A percentile compares a stretch with the other conserved stretches of the same genome.
These are phyloP conservation scores for Cercophora samala DNA, from an alignment of 495 filamentous ascomycete species.

Conservation along the genomic window DNA sequence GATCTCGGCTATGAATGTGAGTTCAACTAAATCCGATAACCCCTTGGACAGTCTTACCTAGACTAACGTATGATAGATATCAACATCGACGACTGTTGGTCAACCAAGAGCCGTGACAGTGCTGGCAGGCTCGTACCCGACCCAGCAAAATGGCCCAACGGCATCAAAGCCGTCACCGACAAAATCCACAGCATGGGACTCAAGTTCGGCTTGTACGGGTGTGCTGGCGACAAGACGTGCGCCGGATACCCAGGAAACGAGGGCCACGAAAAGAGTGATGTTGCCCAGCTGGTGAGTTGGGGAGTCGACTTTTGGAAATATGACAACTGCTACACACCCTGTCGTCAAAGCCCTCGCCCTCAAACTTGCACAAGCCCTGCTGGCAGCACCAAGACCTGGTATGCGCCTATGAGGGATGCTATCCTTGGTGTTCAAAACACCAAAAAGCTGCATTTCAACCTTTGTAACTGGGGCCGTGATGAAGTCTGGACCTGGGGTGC, in stretches of 20 bases:
- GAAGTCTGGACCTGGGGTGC: conserved; percentile 46
- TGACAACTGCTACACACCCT: conserved; percentile 57
- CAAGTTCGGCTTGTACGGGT: conserved; percentile 64
- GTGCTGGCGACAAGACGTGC: conserved; percentile 62
- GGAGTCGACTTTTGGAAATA: conserved; percentile 69
- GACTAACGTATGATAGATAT: conserved; percentile 37
- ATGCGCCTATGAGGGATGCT: conserved; percentile 59
- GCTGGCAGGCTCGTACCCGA: conserved; percentile 54
- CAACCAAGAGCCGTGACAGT: conserved; percentile 47
- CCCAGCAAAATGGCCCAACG: conserved; percentile 56
- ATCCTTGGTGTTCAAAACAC: conserved; percentile 50
- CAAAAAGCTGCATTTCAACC: conserved; percentile 55
- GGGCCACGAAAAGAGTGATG: conserved; percentile 61
- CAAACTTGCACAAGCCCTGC: conserved; percentile 50
- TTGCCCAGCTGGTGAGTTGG: conserved; percentile 60
- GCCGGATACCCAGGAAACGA: conserved; percentile 60
- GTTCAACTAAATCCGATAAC: background rate
- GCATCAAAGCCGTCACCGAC: conserved; percentile 57
- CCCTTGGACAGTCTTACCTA: background rate
- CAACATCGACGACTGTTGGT: conserved; percentile 66
- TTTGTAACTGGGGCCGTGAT: conserved; percentile 61
- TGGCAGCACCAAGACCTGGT: conserved; percentile 53
- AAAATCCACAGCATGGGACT: conserved; percentile 58
- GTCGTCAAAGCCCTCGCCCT: conserved; percentile 14
- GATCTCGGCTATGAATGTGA: conserved; percentile 61